Evolutionary conservation across 805 yeast species (phyloP).

Genomic region (Soucietia sequanensis): DNA sequence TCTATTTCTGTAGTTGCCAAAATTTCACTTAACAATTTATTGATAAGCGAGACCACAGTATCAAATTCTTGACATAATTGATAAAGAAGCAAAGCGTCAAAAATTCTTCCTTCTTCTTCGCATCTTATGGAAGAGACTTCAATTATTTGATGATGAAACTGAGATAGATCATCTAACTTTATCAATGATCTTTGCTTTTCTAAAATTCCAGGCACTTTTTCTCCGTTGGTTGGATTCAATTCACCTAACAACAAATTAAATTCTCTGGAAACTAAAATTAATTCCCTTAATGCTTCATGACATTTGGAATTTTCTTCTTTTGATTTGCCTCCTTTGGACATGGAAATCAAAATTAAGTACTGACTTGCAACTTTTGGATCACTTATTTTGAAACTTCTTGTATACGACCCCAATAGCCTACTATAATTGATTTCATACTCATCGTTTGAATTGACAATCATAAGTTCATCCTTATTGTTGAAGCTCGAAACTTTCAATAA

Average conservation of each 20-base stretch:
- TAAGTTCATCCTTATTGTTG: slow-evolving; percentile 33
- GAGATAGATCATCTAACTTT: slow-evolving; percentile 53
- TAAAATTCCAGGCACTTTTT: slow-evolving; percentile 76
- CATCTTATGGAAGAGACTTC: slow-evolving; percentile 85
- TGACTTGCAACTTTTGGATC: slow-evolving; percentile 94
- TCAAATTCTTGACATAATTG: slow-evolving; percentile 87
- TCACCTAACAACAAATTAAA: slow-evolving; percentile 83
- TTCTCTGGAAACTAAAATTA: slow-evolving; percentile 83
- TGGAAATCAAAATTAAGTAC: slow-evolving; percentile 69
- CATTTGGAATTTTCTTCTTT: slow-evolving; percentile 53
- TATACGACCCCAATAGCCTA: slow-evolving; percentile 73
- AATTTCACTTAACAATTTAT: slow-evolving; percentile 74
- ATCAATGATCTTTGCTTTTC: slow-evolving; percentile 73
- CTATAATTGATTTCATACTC: slow-evolving; percentile 49
- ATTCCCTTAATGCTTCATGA: slow-evolving; percentile 78
- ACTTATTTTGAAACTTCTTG: slow-evolving; percentile 75
- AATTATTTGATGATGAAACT: slow-evolving; percentile 67
- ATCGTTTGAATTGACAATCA: slow-evolving; percentile 27
- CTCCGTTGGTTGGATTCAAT: slow-evolving; percentile 64
- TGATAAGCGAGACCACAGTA: slow-evolving; percentile 72
- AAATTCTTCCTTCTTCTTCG: slow-evolving; percentile 85
- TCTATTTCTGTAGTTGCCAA: slow-evolving; percentile 70
- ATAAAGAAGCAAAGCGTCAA: slow-evolving; percentile 81
- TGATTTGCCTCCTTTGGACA: slow-evolving; percentile 38
- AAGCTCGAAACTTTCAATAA: slow-evolving; percentile 51